Evolutionary conservation across 352 stramenopile species (phyloP), one percentile per base, ranked within the genome.

Genomic region (Globisporangium echinulatum): DNA sequence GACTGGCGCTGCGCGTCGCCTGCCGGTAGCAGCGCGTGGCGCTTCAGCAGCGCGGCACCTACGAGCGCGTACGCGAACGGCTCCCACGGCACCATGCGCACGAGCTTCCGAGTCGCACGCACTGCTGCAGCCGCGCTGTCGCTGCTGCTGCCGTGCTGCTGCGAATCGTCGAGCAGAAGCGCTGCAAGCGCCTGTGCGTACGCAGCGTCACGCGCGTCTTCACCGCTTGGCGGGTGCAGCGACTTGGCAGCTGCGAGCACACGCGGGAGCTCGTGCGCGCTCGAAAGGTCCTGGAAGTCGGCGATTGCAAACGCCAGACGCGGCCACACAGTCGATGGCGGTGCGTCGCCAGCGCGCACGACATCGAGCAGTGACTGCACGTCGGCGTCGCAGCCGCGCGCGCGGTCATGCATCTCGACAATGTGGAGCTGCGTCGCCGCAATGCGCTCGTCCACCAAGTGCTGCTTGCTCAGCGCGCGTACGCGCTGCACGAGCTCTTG

Each of bases 51-150:
- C 14, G 72, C 67, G 0, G 74, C 38, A 9, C 69, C 77, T 49
- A 77, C 75, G 9, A 88, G 38, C 36, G 77, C 61, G 58, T 90
- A 89, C 7, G 76, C 75, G 2, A 67, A 68, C 2, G 78, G 64
- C 8, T 85, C 79, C 76, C 74, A 84, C 25, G 82, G 78, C 43
- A 87, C 54, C 57, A 77, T 72, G 38, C 75, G 82, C 44, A 92
- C 66, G 33, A 90, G 69, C 58, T 86, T 89, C 63, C 83, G 68
- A 9, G 70, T 64, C 4, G 66, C 58, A 15, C n/a, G 46, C 14
- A 49, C 46, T 9, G 46, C 46, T 10, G 15, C 13, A 15, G 66
- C 63, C 0, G 44, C 40, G 14, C 63, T 15, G 7, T 14, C 67
- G 3, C 56, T 56, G 7, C 58, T 52, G n/a, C 54, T 55, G 56